phyloP scores from a whole-genome alignment of 805 yeast genomes.

The Lachancea cidri region DNA sequence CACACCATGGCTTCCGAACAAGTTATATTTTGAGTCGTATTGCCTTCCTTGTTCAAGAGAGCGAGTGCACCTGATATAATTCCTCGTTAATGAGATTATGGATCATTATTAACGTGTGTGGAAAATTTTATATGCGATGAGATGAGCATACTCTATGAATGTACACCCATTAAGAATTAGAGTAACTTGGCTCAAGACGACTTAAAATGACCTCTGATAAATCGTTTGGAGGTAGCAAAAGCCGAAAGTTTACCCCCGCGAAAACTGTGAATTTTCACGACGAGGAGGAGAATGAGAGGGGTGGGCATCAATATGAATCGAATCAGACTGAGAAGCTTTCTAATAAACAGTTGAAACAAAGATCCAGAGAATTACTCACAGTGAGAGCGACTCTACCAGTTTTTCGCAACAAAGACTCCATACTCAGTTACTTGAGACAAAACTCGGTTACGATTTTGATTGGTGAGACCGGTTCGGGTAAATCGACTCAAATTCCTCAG shows the following conservation, averaged over 20 bases:
- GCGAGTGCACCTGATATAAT: neutral
- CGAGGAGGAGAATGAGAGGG: slow-evolving; percentile 27
- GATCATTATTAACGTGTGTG: neutral
- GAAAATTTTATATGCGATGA: slow-evolving; percentile 1
- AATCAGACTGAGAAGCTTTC: slow-evolving; percentile 13
- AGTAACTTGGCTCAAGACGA: no score
- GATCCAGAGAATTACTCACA: slow-evolving; percentile 42
- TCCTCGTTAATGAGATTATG: no score
- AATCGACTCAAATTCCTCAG: slow-evolving; percentile 95
- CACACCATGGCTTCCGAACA: neutral
- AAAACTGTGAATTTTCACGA: slow-evolving; percentile 36
- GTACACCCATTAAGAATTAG: no score
- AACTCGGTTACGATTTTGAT: slow-evolving; percentile 74
- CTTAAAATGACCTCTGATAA: neutral
- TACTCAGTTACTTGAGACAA: slow-evolving; percentile 47
- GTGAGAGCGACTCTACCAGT: slow-evolving; percentile 66
- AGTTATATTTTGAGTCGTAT: neutral
- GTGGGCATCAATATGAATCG: slow-evolving; percentile 15
- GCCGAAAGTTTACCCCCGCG: slow-evolving; percentile 4
- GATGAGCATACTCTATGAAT: no score
- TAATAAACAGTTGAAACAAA: slow-evolving; percentile 30
- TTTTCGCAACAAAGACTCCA: slow-evolving; percentile 59
- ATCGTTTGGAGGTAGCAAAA: neutral
- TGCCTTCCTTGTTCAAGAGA: no score
- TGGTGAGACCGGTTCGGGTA: slow-evolving; percentile 98